Evolutionary conservation across 2,329 filamentous ascomycete genomes (phyloP).

Genomic region (Colletotrichum phormii): DNA sequence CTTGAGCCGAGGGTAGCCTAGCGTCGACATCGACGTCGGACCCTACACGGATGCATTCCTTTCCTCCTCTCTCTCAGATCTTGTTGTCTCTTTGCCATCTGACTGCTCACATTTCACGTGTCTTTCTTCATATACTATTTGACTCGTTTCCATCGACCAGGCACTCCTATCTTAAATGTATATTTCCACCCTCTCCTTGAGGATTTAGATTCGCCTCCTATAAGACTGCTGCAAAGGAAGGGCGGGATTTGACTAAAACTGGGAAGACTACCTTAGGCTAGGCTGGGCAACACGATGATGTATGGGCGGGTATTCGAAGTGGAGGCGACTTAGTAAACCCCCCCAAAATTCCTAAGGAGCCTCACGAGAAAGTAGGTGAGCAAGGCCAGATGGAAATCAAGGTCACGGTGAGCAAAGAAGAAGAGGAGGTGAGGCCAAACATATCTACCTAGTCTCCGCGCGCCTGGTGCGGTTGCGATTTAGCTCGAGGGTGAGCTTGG

Average conservation of each 20-base stretch:
- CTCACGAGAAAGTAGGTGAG: not conserved
- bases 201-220: too few relatives aligned
- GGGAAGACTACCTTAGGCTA: too few relatives aligned
- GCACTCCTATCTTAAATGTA: too few relatives aligned
- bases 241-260: too few relatives aligned
- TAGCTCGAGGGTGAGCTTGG: not conserved
- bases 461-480: not conserved
- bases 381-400: not conserved
- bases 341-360: not conserved
- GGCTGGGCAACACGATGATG: too few relatives aligned
- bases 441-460: not conserved
- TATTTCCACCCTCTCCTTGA: too few relatives aligned
- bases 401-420: not conserved
- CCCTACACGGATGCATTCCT: not conserved
- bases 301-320: too few relatives aligned
- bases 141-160: too few relatives aligned
- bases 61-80: not conserved
- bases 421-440: not conserved
- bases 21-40: not conserved
- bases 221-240: too few relatives aligned
- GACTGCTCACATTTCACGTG: not conserved
- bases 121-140: not conserved
- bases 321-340: too few relatives aligned
- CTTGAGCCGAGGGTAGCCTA: slow-evolving; percentile 26
- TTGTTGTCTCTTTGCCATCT: not conserved